Base-by-base conservation (phyloP, 176 grass and related monocot species). In the Alloteropsis semialata region DNA sequence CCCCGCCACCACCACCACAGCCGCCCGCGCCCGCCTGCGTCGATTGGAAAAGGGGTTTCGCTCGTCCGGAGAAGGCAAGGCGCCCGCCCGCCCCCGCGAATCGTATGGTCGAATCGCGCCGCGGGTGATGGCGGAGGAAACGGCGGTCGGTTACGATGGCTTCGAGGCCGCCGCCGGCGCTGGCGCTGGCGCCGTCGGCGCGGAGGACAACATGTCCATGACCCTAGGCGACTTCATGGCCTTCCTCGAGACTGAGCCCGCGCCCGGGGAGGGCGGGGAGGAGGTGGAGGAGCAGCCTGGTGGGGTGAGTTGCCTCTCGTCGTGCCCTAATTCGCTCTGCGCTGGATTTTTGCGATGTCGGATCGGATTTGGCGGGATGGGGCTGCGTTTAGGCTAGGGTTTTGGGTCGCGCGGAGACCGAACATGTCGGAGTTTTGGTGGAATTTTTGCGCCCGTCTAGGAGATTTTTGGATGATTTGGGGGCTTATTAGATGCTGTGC, bases 131-230 rank as follows among this genome's bases (percentile, higher is more conserved):
- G 87, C 68, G 75, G 90, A 92, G 79, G 90, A 92, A 56, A 15
- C 83, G 54, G 79, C 22, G 43, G 75, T 49, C 62, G 80, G 80
- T 87, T 78, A 60, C 69, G 91, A 81, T 22, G 39, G 10, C 24
- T 38, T 44, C 57, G 80, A 51, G 3, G 61, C 10, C 41, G 41
- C 72, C 12, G 72, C 13, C 42, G 60, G 21, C 5, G 83, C 32
- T 32, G 55, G 15, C 55, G 37, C 2, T 58, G 67, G 15, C 65
- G n/a, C n/a, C n/a, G 55, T 25, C n/a, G 33, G 38, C 19, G 67
- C 17, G 72, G 82, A 91, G 69, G 92, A 94, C 79, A 91, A 94
- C 86, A 80, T 94, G 54, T 91, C 86, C 57, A 94, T 94, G 83
- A 55, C 85, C 65, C 63, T 91, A 56, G 71, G 44, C 15, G 89